Conservation (phyloP, 2,329 filamentous ascomycete species). For the Rhinocladiella mackenziei region DNA sequence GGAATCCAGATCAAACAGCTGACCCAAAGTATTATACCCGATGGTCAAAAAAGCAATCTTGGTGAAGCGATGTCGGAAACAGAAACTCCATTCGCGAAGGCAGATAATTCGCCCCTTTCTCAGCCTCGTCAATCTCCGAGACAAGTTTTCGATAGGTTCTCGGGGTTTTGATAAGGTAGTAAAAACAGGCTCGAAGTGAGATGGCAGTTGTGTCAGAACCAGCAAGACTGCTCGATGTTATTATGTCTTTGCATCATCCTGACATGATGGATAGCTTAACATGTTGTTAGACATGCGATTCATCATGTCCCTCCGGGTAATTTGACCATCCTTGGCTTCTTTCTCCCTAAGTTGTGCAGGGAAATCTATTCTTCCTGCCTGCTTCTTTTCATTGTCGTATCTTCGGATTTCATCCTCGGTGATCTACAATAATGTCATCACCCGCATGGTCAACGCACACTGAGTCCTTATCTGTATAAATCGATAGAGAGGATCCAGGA, state of each 20-base stretch:
- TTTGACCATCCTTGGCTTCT: conserved; percentile 12
- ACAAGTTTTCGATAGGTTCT: conserved; percentile 9
- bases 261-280: conserved; percentile 5
- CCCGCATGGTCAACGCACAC: no score
- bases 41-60: no score
- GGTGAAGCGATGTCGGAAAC: no score
- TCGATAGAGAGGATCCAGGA: conserved; percentile 9
- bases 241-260: no score
- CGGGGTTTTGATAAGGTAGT: conserved; percentile 65
- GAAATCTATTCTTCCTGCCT: conserved; percentile 14
- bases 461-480: conserved; percentile 18
- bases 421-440: no score
- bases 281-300: conserved; percentile 21
- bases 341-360: conserved; percentile 17
- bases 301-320: conserved; percentile 13
- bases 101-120: conserved; percentile 9
- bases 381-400: conserved; percentile 9
- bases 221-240: conserved; percentile 65
- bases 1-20: no score
- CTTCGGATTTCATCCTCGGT: conserved; percentile 16
- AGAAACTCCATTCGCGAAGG: no score
- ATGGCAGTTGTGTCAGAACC: conserved; percentile 77
- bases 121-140: conserved; percentile 14
- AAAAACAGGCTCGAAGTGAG: conserved; percentile 65
- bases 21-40: no score